Conservation (phyloP, 1,284 basidiomycete genomes). For the Wallemia mellicola region DNA sequence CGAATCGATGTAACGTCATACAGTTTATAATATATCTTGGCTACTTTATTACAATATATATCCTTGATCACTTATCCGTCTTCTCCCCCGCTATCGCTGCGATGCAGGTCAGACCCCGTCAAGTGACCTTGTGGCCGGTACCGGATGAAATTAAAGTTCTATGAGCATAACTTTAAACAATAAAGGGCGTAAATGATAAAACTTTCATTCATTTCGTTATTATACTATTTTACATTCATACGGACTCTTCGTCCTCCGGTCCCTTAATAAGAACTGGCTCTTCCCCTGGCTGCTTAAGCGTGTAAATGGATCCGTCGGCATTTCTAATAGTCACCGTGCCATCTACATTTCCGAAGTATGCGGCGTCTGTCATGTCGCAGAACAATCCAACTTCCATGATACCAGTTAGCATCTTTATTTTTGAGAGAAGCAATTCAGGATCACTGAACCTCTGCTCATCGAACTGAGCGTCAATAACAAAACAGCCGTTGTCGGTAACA, state of each 20-base stretch:
- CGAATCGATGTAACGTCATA: no score
- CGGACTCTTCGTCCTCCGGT: neutral
- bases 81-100: no score
- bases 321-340: conserved; percentile 17
- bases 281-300: conserved; percentile 7
- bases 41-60: no score
- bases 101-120: no score
- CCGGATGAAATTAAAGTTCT: no score
- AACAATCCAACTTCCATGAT: conserved; percentile 93
- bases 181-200: no score
- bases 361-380: conserved; percentile 70
- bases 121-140: no score
- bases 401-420: conserved; percentile 44
- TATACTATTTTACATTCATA: neutral
- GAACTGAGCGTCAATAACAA: conserved; percentile 78
- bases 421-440: conserved; percentile 7
- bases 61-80: no score
- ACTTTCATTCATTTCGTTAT: neutral
- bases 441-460: conserved; percentile 20
- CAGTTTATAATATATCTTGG: no score
- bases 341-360: conserved; percentile 39
- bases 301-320: conserved; percentile 14
- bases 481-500: conserved; percentile 84
- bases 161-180: no score
- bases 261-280: neutral